Evolutionary conservation across 2,329 filamentous ascomycete species (phyloP).

Genomic region (Aspergillus sclerotialis): DNA sequence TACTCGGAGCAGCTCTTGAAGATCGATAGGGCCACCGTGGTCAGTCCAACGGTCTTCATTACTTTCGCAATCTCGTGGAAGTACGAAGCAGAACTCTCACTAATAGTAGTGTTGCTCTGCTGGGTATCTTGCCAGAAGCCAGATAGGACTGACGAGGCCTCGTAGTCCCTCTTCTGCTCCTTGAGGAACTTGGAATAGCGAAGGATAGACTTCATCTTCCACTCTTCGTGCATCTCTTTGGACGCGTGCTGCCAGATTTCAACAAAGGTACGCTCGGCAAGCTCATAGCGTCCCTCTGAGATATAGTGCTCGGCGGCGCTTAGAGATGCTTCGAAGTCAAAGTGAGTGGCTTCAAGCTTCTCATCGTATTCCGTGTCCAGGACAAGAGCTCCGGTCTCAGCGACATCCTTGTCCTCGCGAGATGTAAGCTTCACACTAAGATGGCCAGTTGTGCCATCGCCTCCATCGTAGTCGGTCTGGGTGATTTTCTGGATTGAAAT

Average conservation of each 20-base stretch:
- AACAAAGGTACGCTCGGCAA: slow-evolving; percentile 43
- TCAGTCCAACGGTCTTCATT: slow-evolving; percentile 41
- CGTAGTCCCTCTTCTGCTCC: slow-evolving; percentile 37
- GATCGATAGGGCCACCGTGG: slow-evolving; percentile 40
- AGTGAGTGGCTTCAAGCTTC: slow-evolving; percentile 24
- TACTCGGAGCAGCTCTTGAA: slow-evolving; percentile 38
- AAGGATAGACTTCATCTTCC: slow-evolving; percentile 41
- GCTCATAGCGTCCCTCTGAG: slow-evolving; percentile 23
- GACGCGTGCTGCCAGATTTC: slow-evolving; percentile 47
- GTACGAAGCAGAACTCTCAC: slow-evolving; percentile 31
- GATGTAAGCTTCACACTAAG: slow-evolving; percentile 24
- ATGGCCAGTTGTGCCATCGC: slow-evolving; percentile 15
- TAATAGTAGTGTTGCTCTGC: slow-evolving; percentile 30
- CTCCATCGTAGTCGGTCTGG: slow-evolving; percentile 10
- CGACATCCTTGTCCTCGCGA: slow-evolving; percentile 9
- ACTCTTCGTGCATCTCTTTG: slow-evolving; percentile 42
- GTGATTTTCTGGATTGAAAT: slow-evolving; percentile 15
- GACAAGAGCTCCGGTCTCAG: slow-evolving; percentile 14
- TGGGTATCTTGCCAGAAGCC: slow-evolving; percentile 46
- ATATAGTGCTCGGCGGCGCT: slow-evolving; percentile 32
- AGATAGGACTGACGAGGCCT: slow-evolving; percentile 41
- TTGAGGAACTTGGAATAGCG: slow-evolving; percentile 43
- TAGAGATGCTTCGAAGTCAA: slow-evolving; percentile 30
- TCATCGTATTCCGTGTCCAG: slow-evolving; percentile 38
- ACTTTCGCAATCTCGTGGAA: slow-evolving; percentile 38